Evolutionary conservation across 768 basidiomycete species (phyloP).

Genomic region (Hortiboletus flavorubellus): DNA sequence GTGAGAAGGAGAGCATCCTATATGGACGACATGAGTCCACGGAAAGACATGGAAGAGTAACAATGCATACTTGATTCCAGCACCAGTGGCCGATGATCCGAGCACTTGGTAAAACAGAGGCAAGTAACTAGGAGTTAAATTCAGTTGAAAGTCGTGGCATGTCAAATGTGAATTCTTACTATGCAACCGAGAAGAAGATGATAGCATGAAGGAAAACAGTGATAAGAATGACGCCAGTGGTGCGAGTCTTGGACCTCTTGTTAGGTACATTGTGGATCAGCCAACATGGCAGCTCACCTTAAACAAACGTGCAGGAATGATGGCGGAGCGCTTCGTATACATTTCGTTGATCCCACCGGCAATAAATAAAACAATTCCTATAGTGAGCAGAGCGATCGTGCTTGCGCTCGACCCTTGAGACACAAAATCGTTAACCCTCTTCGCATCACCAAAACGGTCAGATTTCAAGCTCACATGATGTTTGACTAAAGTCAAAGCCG

Average conservation of each 20-base stretch:
- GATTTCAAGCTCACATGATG: slow-evolving; percentile 48
- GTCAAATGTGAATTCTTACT: slow-evolving; percentile 14
- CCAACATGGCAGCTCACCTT: slow-evolving; percentile 38
- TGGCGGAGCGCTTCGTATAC: slow-evolving; percentile 61
- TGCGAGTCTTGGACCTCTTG: slow-evolving; percentile 54
- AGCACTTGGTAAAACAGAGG: slow-evolving; percentile 79
- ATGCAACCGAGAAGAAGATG: slow-evolving; percentile 51
- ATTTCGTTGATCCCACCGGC: slow-evolving; percentile 54
- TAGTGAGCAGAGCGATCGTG: slow-evolving; percentile 59
- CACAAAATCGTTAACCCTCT: not conserved
- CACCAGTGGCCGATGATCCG: slow-evolving; percentile 67
- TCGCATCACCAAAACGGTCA: not conserved
- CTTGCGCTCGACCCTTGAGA: slow-evolving; percentile 51
- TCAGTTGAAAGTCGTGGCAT: not conserved
- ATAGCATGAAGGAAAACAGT: slow-evolving; percentile 60
- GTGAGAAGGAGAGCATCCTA: slow-evolving; percentile 75
- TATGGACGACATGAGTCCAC: not conserved
- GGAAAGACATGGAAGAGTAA: not conserved
- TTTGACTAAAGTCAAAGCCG: slow-evolving; percentile 71
- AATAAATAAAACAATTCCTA: slow-evolving; percentile 55
- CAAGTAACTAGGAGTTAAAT: slow-evolving; percentile 42
- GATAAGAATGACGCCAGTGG: slow-evolving; percentile 59
- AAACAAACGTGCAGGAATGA: slow-evolving; percentile 74
- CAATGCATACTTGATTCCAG: slow-evolving; percentile 58
- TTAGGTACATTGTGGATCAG: not conserved